Conservation (phyloP, 2,329 filamentous ascomycete genomes). For the Fusarium tjaetaba region DNA sequence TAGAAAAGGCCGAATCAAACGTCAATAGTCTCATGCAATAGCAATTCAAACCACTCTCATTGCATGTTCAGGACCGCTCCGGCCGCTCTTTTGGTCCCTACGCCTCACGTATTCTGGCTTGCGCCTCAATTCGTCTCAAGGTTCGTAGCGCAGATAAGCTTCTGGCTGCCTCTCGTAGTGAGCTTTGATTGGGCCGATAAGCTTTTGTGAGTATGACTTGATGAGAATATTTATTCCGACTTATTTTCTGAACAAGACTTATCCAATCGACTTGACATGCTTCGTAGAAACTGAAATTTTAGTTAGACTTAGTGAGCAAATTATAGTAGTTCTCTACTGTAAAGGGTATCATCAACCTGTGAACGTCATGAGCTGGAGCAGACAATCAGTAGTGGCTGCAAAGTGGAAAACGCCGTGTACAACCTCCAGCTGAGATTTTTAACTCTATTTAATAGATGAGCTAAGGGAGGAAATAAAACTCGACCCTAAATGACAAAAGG, state of each 20-base stretch:
- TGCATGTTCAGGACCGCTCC: too few species aligned
- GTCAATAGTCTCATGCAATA: neutral
- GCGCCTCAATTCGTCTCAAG: neutral
- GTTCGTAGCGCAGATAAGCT: neutral
- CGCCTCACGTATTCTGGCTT: neutral
- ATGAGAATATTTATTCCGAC: neutral
- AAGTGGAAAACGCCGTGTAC: neutral
- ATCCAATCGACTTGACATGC: fast-evolving
- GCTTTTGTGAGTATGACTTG: neutral
- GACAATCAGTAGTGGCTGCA: too few species aligned
- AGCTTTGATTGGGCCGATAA: neutral
- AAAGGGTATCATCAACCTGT: too few species aligned
- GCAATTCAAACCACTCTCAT: fast-evolving
- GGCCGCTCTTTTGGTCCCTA: neutral
- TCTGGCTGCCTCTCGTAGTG: neutral
- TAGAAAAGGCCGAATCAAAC: fast-evolving
- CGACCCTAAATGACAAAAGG: neutral
- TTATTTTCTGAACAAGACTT: neutral
- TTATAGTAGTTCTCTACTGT: too few species aligned
- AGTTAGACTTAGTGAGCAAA: too few species aligned
- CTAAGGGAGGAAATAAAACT: too few species aligned
- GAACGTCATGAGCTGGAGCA: too few species aligned
- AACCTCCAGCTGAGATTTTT: neutral
- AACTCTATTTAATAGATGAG: neutral
- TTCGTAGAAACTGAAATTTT: too few species aligned